Conservation (phyloP, 306 rosid species). For the Vigna trinervia region DNA sequence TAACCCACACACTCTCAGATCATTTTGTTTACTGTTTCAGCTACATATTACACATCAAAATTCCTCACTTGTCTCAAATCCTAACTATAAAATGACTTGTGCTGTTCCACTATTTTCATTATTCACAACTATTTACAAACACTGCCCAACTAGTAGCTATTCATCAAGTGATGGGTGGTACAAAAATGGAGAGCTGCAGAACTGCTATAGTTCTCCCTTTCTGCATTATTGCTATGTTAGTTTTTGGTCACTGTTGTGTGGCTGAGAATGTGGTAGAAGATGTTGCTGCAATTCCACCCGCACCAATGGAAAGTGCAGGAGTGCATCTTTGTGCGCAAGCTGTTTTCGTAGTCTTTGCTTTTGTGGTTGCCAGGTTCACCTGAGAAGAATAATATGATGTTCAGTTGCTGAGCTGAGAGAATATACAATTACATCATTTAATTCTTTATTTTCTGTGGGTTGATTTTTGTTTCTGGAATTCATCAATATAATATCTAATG, state of each 20-base stretch:
- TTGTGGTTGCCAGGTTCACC: constrained; percentile 56
- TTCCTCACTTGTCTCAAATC: constrained; percentile 41
- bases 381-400: constrained; percentile 40
- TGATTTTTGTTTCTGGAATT: constrained; percentile 9
- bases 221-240: constrained; percentile 54
- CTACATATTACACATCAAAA: constrained; percentile 44
- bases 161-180: constrained; percentile 27
- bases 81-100: constrained; percentile 41
- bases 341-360: constrained; percentile 51
- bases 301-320: constrained; percentile 72
- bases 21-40: constrained; percentile 52
- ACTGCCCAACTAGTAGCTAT: constrained; percentile 6
- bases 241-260: constrained; percentile 42
- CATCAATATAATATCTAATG: background rate
- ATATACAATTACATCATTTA: constrained; percentile 20
- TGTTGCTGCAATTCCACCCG: constrained; percentile 66
- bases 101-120: constrained; percentile 33
- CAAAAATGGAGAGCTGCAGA: constrained; percentile 46
- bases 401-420: background rate
- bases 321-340: constrained; percentile 42
- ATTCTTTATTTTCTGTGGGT: constrained; percentile 32
- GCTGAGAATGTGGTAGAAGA: constrained; percentile 53
- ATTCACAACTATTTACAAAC: constrained; percentile 23
- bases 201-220: constrained; percentile 51
- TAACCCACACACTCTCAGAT: constrained; percentile 51